phyloP scores from a whole-genome alignment of 2,329 filamentous ascomycete species.

The Pseudogymnoascus pannorum region DNA sequence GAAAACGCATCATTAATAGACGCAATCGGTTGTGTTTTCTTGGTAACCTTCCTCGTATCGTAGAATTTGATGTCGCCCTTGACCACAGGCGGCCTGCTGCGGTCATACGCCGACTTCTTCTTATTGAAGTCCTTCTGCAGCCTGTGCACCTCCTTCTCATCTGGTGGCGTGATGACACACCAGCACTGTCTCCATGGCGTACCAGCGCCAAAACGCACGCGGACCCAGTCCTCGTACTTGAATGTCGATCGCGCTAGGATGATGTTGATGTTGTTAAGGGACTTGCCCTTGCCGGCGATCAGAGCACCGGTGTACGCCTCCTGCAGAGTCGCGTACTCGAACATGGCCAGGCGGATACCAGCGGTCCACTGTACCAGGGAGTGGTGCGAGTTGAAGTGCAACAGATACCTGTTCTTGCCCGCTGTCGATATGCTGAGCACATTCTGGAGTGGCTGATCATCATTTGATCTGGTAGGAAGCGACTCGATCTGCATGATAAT shows the following conservation, averaged over 20 bases:
- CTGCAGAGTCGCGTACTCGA: constrained; percentile 84
- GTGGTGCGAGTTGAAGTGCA: constrained; percentile 93
- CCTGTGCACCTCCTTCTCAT: constrained; percentile 86
- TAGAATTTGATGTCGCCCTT: constrained; percentile 95
- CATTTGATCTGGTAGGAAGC: constrained; percentile 70
- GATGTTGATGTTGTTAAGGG: constrained; percentile 78
- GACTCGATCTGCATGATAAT: constrained; percentile 63
- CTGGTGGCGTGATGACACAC: constrained; percentile 88
- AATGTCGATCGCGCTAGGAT: constrained; percentile 78
- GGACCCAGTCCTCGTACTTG: constrained; percentile 84
- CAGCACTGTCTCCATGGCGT: constrained; percentile 95
- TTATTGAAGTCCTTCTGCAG: constrained; percentile 77
- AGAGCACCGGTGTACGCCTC: constrained; percentile 95
- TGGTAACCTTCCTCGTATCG: constrained; percentile 81
- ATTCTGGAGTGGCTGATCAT: constrained; percentile 80
- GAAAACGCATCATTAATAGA: constrained; percentile 87
- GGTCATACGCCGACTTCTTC: constrained; percentile 75
- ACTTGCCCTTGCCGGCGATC: constrained; percentile 88
- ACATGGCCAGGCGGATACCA: constrained; percentile 88
- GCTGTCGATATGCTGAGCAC: constrained; percentile 94
- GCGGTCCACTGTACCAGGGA: constrained; percentile 95
- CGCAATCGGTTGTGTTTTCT: constrained; percentile 84
- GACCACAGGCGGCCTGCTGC: constrained; percentile 55
- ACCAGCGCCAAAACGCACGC: constrained; percentile 90
- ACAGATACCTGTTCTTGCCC: constrained; percentile 86